These are phyloP conservation scores for Amesomyces nigricolor DNA, from an alignment of 2,329 filamentous ascomycete genomes.

Conservation along the genomic window DNA sequence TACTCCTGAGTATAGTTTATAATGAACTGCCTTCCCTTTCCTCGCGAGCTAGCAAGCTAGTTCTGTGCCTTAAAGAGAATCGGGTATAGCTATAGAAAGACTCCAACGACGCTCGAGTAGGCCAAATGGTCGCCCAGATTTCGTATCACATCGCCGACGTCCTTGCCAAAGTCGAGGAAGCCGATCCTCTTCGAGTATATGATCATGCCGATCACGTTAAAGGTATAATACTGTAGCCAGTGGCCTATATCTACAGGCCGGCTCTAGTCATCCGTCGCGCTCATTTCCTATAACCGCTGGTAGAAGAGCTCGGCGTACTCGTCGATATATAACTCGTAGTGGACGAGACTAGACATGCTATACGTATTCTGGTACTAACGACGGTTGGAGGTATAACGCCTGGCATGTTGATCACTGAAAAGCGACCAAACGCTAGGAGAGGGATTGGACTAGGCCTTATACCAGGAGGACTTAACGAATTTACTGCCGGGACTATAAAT, in stretches of 20 bases:
- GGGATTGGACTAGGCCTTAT: not conserved
- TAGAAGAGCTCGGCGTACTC: not conserved
- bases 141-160: not conserved
- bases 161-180: constrained; percentile 1
- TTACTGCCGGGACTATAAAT: not conserved
- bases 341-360: not conserved
- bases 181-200: constrained; percentile 4
- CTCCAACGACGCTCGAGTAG: not conserved
- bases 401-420: not conserved
- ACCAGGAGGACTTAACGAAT: not conserved
- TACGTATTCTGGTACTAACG: not conserved
- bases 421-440: not conserved
- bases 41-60: not conserved
- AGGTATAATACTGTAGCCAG: constrained; percentile 6
- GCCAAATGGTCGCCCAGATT: not conserved
- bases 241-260: not conserved
- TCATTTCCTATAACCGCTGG: not conserved
- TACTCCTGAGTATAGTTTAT: not conserved
- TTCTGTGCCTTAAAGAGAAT: not conserved
- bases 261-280: not conserved
- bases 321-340: constrained; percentile 1
- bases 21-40: not conserved
- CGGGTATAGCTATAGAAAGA: not conserved
- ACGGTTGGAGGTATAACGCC: not conserved
- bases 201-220: constrained; percentile 2